Evolutionary conservation across 108 stramenopile genomes (phyloP), one percentile per base, ranked within the genome.

Genomic region (Nitzschia palea): DNA sequence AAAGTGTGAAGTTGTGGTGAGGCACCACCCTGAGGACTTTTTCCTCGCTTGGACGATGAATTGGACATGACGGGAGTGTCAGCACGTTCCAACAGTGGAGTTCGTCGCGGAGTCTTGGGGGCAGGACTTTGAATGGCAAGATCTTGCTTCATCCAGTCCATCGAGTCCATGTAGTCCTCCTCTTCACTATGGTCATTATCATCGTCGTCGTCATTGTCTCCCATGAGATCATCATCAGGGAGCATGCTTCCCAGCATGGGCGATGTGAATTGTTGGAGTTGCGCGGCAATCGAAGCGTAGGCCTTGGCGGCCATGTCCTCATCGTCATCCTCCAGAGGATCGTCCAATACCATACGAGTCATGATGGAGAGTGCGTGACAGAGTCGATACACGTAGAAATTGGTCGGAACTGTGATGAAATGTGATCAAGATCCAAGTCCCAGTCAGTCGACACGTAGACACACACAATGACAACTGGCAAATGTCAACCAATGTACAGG

Each of bases 1-100:
- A 32, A 33, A 44, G 33, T 12, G 12, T 20, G 37, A 54, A 40
- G 27, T 63, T 1, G 17, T 62, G 52, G 35, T 34, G 33, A 17
- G 29, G 10, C 37, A 15, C n/a, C 18, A 37, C 31, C 57, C 22
- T 20, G n/a, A 12, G 68, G 28, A 2, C 30, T 34, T 15, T 43
- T 18, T 12, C 35, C 3, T 31, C 43, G 44, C 28, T 65, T 34
- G 0, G 48, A 50, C 12, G 60, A 66, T 1, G 79, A 73, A 42
- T 80, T 80, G 58, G 68, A 70, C 73, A 80, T 80, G 64, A 80
- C 52, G 34, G 79, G 79, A 28, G 79, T 80, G 12, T 57, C 68
- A 18, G 79, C 72, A 18, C 79, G 79, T 57, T 80, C 73, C 59
- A 78, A 32, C 15, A 71, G n/a, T 3, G 70, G 64, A 8, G 70